phyloP scores from a whole-genome alignment of 768 basidiomycete species.

The Butyriboletus loyo region DNA sequence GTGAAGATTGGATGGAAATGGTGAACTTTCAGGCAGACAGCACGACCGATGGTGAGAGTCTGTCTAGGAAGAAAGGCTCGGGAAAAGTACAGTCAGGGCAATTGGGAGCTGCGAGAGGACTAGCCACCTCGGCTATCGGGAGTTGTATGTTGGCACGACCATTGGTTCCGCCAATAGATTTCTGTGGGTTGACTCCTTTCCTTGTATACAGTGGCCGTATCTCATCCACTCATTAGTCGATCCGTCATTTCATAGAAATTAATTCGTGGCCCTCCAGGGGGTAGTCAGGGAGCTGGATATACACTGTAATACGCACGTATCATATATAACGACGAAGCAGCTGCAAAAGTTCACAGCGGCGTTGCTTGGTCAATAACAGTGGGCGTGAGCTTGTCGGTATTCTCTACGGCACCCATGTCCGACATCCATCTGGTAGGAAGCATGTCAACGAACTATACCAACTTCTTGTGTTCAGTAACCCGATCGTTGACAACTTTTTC shows the following conservation, averaged over 20 bases:
- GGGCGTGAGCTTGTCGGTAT: not conserved
- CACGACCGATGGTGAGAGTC: not conserved
- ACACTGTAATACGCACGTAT: not conserved
- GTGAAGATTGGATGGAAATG: conserved; percentile 45
- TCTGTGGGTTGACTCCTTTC: conserved; percentile 19
- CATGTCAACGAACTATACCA: conserved; percentile 29
- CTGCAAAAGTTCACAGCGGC: not conserved
- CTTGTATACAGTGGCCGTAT: not conserved
- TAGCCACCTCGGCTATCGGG: conserved; percentile 2
- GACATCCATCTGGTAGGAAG: not conserved
- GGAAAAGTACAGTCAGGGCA: not conserved
- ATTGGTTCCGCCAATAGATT: conserved; percentile 13
- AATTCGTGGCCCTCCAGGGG: not conserved
- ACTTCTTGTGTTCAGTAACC: conserved; percentile 47
- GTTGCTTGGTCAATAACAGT: not conserved
- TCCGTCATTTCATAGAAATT: conserved; percentile 21
- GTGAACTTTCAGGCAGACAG: conserved; percentile 43
- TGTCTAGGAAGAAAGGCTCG: not conserved
- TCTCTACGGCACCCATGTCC: not conserved
- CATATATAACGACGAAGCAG: not conserved
- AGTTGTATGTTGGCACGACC: not conserved
- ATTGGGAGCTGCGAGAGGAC: conserved; percentile 2
- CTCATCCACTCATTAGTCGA: conserved; percentile 19
- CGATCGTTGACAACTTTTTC: conserved; percentile 66
- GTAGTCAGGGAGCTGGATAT: conserved; percentile 4